phyloP scores from a whole-genome alignment of 352 stramenopile genomes.

The Thalassiosira hispida region DNA sequence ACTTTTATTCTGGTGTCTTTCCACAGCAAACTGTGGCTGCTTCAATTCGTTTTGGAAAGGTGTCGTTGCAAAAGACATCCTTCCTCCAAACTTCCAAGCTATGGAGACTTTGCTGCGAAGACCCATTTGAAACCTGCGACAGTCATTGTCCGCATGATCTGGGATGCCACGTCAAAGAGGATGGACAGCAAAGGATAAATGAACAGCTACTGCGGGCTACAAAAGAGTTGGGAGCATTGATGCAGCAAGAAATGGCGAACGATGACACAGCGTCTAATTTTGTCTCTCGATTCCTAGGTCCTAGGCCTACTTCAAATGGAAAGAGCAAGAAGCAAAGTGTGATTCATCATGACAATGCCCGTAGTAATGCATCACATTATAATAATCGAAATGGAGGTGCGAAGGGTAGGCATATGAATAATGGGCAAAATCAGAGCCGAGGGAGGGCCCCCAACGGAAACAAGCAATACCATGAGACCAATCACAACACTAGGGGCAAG shows the following conservation, averaged over 20 bases:
- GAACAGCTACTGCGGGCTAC: conserved; percentile 22
- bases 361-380: neutral
- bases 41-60: conserved; percentile 63
- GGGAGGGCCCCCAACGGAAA: neutral
- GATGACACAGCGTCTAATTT: neutral
- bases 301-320: conserved; percentile 4
- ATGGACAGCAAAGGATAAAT: conserved; percentile 39
- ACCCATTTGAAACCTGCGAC: conserved; percentile 83
- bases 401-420: conserved; percentile 2
- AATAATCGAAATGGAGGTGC: neutral
- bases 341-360: neutral
- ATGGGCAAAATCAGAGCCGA: neutral
- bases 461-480: neutral
- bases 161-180: conserved; percentile 58
- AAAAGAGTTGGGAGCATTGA: neutral
- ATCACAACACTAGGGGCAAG: conserved; percentile 4
- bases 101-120: conserved; percentile 72
- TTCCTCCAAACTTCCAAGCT: conserved; percentile 53
- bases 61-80: conserved; percentile 58
- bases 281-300: neutral
- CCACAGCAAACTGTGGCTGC: conserved; percentile 49
- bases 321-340: neutral
- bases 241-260: neutral
- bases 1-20: conserved; percentile 74
- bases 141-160: conserved; percentile 79